phyloP scores from a whole-genome alignment of 257 asterid species.

The Voacanga thouarsii region DNA sequence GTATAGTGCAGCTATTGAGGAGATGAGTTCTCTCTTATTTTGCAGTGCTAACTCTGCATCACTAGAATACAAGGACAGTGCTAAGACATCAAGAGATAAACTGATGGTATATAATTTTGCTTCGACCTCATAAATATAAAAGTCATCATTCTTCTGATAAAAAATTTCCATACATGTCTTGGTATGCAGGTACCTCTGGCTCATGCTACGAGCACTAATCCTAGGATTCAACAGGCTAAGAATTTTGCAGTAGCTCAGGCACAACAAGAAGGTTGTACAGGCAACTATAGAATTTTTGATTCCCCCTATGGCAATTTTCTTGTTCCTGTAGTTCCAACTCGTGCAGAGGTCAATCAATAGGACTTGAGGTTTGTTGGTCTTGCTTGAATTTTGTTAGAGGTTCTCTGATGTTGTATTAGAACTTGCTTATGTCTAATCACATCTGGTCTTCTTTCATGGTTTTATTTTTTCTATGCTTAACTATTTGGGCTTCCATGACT shows the following conservation, averaged over 20 bases:
- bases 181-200: constrained; percentile 34
- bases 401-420: not conserved
- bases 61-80: constrained; percentile 25
- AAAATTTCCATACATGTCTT: constrained; percentile 1
- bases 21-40: constrained; percentile 8
- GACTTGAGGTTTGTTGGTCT: not conserved
- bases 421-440: not conserved
- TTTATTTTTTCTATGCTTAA: not conserved
- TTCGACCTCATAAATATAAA: not conserved
- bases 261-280: constrained; percentile 55
- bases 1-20: not conserved
- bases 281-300: constrained; percentile 58
- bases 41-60: constrained; percentile 21
- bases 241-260: constrained; percentile 63
- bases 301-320: constrained; percentile 72
- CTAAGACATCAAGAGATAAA: constrained; percentile 15
- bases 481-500: not conserved
- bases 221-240: constrained; percentile 50
- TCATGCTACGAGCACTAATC: constrained; percentile 21
- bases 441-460: not conserved
- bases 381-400: not conserved
- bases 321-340: constrained; percentile 75
- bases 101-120: constrained; percentile 28
- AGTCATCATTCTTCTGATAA: too few relatives aligned
- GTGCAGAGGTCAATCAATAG: constrained; percentile 52